Evolutionary conservation across 306 rosid genomes (phyloP).

Genomic region (Adenanthera pavonina): DNA sequence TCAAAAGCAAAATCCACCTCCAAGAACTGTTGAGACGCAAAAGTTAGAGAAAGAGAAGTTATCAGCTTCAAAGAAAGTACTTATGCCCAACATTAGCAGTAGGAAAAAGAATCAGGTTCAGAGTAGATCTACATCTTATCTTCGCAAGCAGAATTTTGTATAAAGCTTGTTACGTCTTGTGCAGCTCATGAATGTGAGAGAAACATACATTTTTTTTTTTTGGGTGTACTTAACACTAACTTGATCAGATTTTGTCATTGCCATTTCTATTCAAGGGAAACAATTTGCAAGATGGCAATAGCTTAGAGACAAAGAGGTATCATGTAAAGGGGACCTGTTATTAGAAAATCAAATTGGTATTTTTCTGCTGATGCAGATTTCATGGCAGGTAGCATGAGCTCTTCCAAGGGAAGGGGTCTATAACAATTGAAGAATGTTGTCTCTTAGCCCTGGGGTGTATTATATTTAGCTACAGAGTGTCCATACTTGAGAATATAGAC

Average conservation of each 20-base stretch:
- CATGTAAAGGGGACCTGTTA: constrained; percentile 53
- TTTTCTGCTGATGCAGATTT: constrained; percentile 38
- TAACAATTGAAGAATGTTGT: neutral
- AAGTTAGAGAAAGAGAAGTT: constrained; percentile 69
- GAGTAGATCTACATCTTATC: constrained; percentile 80
- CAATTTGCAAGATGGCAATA: constrained; percentile 33
- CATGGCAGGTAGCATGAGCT: constrained; percentile 16
- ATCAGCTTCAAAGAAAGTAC: constrained; percentile 65
- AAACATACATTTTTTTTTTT: constrained; percentile 29
- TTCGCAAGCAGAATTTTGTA: constrained; percentile 70
- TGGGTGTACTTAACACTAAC: constrained; percentile 58
- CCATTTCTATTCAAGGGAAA: constrained; percentile 37
- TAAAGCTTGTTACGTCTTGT: constrained; percentile 45
- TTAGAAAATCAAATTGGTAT: constrained; percentile 29
- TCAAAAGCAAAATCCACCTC: constrained; percentile 62
- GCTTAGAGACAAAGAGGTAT: constrained; percentile 46
- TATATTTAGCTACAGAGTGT: no score
- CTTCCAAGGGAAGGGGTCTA: neutral
- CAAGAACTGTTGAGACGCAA: constrained; percentile 43
- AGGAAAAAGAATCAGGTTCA: constrained; percentile 80
- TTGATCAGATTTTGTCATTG: constrained; percentile 31
- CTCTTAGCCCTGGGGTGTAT: neutral
- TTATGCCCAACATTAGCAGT: constrained; percentile 69
- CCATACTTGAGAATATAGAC: no score
- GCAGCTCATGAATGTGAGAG: constrained; percentile 56